Evolutionary conservation across 441 rosid species (phyloP).

Genomic region (Populus hybrid): DNA sequence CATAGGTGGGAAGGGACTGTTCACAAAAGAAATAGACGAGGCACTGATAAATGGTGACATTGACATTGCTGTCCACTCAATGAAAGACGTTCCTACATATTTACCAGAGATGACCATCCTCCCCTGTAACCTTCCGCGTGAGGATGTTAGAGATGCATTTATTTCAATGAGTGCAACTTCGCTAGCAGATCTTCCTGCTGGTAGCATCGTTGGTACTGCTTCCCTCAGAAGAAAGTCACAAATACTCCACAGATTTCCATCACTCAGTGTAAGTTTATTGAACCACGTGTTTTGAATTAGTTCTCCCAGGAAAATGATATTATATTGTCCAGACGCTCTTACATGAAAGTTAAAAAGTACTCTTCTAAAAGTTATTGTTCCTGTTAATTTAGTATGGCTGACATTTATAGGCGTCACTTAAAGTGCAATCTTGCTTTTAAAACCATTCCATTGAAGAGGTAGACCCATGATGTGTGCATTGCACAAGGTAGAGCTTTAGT

Average conservation of each 20-base stretch:
- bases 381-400: neutral
- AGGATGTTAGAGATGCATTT: slow-evolving; percentile 95
- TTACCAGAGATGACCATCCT: slow-evolving; percentile 75
- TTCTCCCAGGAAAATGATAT: neutral
- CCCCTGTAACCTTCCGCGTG: slow-evolving; percentile 88
- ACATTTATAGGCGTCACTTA: too few species aligned
- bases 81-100: slow-evolving; percentile 98
- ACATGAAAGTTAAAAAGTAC: neutral
- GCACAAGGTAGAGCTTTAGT: neutral
- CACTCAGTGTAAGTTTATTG: slow-evolving; percentile 47
- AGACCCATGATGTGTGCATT: neutral
- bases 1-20: slow-evolving; percentile 96
- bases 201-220: slow-evolving; percentile 90
- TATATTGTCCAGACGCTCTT: neutral
- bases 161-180: slow-evolving; percentile 61
- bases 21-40: slow-evolving; percentile 95
- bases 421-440: neutral
- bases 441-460: neutral
- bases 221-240: slow-evolving; percentile 96
- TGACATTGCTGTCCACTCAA: slow-evolving; percentile 95
- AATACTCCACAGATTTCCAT: slow-evolving; percentile 82
- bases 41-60: slow-evolving; percentile 79
- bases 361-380: neutral
- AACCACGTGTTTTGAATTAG: neutral
- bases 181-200: slow-evolving; percentile 74